phyloP scores from a whole-genome alignment of 2,329 filamentous ascomycete species.

The Hirsutella thompsonii region DNA sequence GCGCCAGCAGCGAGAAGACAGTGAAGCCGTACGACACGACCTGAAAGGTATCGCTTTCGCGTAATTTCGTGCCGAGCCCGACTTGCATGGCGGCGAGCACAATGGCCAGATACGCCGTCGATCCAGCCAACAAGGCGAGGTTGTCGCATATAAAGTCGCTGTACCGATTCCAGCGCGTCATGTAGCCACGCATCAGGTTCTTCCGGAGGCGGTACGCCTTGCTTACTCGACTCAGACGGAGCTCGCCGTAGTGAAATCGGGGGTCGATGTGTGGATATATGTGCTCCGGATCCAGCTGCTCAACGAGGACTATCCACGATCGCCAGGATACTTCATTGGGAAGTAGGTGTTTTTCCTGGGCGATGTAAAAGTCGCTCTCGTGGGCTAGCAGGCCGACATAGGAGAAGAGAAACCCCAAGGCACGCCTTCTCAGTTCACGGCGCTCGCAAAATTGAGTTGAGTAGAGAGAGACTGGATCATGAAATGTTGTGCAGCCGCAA shows the following conservation, averaged over 20 bases:
- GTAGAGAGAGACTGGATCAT: neutral
- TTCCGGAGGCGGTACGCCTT: slow-evolving; percentile 22
- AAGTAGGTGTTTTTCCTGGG: slow-evolving; percentile 17
- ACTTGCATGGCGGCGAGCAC: slow-evolving; percentile 38
- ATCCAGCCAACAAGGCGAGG: slow-evolving; percentile 24
- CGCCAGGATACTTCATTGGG: slow-evolving; percentile 20
- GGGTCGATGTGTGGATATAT: slow-evolving; percentile 18
- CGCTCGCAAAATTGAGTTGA: neutral
- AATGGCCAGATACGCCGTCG: slow-evolving; percentile 28
- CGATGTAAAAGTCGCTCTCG: slow-evolving; percentile 23
- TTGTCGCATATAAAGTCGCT: slow-evolving; percentile 27
- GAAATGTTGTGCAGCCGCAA: neutral
- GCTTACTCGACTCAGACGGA: slow-evolving; percentile 17
- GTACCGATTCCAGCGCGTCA: slow-evolving; percentile 19
- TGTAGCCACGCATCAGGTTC: slow-evolving; percentile 12
- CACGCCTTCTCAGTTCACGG: slow-evolving; percentile 1
- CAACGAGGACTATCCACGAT: slow-evolving; percentile 18
- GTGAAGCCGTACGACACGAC: slow-evolving; percentile 32
- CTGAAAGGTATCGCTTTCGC: slow-evolving; percentile 24
- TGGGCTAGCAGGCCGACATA: slow-evolving; percentile 11
- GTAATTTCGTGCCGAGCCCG: slow-evolving; percentile 22
- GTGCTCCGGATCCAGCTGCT: slow-evolving; percentile 13
- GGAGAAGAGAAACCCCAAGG: slow-evolving; percentile 4
- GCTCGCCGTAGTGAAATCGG: slow-evolving; percentile 28
- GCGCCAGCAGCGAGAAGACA: slow-evolving; percentile 31